Percentiles rank a stretch among this genome's conserved stretches.
phyloP scores from a whole-genome alignment of 139 green algal species.

The Closterium sp. region DNA sequence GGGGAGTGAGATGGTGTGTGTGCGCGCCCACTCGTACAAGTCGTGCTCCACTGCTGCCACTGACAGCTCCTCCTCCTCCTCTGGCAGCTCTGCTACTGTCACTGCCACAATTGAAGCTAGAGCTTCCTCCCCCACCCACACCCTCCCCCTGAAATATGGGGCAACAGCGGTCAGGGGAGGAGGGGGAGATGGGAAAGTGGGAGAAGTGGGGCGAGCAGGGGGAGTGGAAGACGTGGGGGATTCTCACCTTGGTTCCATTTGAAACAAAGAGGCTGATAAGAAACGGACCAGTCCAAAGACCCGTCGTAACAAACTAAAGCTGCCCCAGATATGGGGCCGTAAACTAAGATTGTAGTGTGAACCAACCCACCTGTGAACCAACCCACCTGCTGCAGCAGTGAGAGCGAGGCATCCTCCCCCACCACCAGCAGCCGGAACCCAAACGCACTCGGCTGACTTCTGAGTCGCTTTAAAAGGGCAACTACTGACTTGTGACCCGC shows the following conservation, averaged over 20 bases:
- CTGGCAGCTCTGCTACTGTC: conserved; percentile 77
- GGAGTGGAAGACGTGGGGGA: no score
- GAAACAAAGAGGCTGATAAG: no score
- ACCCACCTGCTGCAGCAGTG: background rate
- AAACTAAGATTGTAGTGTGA: no score
- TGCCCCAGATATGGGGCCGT: no score
- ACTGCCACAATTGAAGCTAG: conserved; percentile 55
- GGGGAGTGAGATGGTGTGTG: background rate
- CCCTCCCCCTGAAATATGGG: conserved; percentile 43
- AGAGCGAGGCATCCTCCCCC: background rate
- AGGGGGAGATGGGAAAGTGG: no score
- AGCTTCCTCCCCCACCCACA: conserved; percentile 74
- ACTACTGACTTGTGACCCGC: no score
- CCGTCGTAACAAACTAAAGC: no score
- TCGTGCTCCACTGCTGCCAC: background rate
- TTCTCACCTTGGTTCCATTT: no score
- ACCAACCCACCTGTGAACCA: no score
- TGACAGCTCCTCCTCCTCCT: background rate
- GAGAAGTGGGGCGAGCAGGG: no score
- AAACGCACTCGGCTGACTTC: background rate
- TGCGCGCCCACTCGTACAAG: background rate
- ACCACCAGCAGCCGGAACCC: background rate
- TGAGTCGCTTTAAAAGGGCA: background rate
- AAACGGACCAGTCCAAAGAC: no score
- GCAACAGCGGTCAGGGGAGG: no score